Evolutionary conservation across 768 basidiomycete genomes (phyloP).

Genomic region (Candolleomyces efflorescens): DNA sequence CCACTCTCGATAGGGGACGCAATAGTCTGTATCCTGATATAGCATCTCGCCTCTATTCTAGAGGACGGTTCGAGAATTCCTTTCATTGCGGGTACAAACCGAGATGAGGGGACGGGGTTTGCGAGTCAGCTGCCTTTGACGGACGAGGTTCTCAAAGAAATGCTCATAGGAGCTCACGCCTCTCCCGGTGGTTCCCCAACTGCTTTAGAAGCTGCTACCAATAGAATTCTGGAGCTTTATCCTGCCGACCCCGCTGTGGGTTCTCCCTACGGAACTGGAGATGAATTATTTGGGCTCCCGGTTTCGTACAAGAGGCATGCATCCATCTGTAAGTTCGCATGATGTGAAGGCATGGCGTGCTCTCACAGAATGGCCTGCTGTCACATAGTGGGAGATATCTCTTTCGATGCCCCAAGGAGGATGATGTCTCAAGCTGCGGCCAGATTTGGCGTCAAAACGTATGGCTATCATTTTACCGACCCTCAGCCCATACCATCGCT

Average conservation of each 20-base stretch:
- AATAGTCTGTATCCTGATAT: conserved; percentile 35
- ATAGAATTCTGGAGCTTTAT: conserved; percentile 32
- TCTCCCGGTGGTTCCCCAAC: background rate
- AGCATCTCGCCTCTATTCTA: conserved; percentile 28
- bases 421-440: conserved; percentile 37
- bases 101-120: conserved; percentile 32
- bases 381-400: conserved; percentile 39
- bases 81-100: conserved; percentile 41
- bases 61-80: conserved; percentile 32
- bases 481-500: conserved; percentile 27
- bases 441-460: conserved; percentile 32
- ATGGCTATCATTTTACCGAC: conserved; percentile 40
- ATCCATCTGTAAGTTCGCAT: conserved; percentile 22
- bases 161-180: no score
- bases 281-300: conserved; percentile 14
- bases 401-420: conserved; percentile 36
- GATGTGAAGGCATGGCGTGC: no score
- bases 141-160: background rate
- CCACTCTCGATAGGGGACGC: conserved; percentile 35
- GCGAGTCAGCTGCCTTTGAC: background rate
- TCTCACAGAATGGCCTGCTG: no score
- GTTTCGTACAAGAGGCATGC: conserved; percentile 27
- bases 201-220: conserved; percentile 4
- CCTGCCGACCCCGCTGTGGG: conserved; percentile 37
- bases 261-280: conserved; percentile 42